phyloP scores from a whole-genome alignment of 345 rosid species.

The Citrus medica region DNA sequence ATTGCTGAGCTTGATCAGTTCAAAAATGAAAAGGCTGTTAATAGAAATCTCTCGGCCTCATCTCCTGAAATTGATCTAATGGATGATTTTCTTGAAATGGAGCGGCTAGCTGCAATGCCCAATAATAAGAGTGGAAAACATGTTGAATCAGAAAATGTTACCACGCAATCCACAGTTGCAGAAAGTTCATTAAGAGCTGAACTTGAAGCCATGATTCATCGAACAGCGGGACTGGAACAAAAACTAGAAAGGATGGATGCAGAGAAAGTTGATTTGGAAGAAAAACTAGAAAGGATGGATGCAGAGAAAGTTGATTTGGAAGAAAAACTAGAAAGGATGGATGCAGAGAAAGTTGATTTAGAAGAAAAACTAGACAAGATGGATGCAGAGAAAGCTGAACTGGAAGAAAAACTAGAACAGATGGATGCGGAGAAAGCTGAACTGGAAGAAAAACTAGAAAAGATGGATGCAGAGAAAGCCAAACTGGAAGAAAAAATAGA shows the following conservation, averaged over 20 bases:
- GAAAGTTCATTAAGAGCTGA: constrained; percentile 40
- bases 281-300: constrained; percentile 15
- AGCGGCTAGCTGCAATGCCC: constrained; percentile 73
- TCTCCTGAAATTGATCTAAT: constrained; percentile 65
- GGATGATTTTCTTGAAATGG: constrained; percentile 99
- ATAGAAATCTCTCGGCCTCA: constrained; percentile 32
- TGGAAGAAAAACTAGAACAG: constrained; percentile 16
- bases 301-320: constrained; percentile 17
- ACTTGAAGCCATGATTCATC: constrained; percentile 9
- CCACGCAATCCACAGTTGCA: constrained; percentile 29
- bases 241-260: constrained; percentile 22
- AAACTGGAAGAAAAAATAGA: constrained; percentile 36
- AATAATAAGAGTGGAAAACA: constrained; percentile 33
- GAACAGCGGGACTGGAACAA: constrained; percentile 27
- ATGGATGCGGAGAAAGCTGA: constrained; percentile 22
- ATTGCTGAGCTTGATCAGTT: constrained; percentile 45
- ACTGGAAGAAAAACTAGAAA: constrained; percentile 45
- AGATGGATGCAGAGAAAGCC: constrained; percentile 33
- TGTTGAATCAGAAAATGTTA: constrained; percentile 31
- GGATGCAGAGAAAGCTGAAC: constrained; percentile 19
- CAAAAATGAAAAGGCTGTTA: constrained; percentile 38
- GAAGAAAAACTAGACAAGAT: constrained; percentile 23
- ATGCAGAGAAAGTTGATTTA: constrained; percentile 43
- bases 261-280: constrained; percentile 48
- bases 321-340: constrained; percentile 18